Evolutionary conservation across 2,329 filamentous ascomycete genomes (phyloP), one percentile per base, ranked within the genome.

Genomic region (Corniculantispora saksenae): DNA sequence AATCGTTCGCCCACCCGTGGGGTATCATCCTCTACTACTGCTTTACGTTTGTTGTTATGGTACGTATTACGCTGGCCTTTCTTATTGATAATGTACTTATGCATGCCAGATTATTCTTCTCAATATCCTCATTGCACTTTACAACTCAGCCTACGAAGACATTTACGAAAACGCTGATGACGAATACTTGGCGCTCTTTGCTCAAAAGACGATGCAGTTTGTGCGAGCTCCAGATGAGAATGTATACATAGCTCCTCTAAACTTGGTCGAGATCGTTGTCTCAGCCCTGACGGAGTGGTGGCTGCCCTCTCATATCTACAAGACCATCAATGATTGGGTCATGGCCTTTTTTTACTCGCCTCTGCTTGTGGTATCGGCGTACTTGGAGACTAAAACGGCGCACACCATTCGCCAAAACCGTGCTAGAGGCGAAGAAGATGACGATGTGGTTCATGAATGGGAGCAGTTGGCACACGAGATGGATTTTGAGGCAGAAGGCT

Each of bases 21-120:
- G 95, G 95, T 10, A 86, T 97, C 59, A 91, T 97, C 38, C 89
- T 99, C 12, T 99, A 99, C 81, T 99, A 99, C 81, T 87, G 96
- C 74, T 99, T 97, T 78, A 97, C 94, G 21, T 99, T 99, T 73
- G 89, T 98, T 47, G 91, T 99, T 72, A 97, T 97, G 91, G 94
- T 95, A 71, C 70, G 81, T 74, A 21, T 32, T 7, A 3, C 7
- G 45, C n/a, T 13, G 2, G 7, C 8, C 5, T 19, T 10, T 15
- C 35, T 27, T 21, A 61, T 70, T 21, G 64, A 21, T 21, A n/a
- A 10, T 29, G 2, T 45, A 9, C 55, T 17, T 53, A 51, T 54
- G 25, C 12, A 25, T 47, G 21, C 15, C 43, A 84, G 83, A 83
- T 87, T 27, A 80, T 99, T 64, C 83, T 98, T 29, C 87, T 99